phyloP scores from a whole-genome alignment of 169 alveolate species.

The Plasmodium cynomolgi region DNA sequence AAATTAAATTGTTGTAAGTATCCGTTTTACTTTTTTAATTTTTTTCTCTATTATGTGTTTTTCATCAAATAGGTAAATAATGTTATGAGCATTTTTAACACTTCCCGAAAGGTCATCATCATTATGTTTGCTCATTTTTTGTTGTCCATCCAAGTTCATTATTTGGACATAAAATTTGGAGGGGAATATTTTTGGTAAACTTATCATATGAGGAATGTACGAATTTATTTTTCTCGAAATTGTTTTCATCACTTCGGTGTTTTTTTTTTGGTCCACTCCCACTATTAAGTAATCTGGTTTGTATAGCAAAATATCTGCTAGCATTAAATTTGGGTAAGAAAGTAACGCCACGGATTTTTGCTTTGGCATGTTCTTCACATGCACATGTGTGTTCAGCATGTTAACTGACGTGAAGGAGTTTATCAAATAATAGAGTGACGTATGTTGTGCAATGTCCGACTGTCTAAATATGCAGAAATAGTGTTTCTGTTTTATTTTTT shows the following conservation, averaged over 20 bases:
- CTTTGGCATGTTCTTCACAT: constrained; percentile 21
- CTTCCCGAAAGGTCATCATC: neutral
- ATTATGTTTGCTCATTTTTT: constrained; percentile 59
- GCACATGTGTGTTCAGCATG: constrained; percentile 43
- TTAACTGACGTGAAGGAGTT: constrained; percentile 61
- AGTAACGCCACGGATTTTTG: constrained; percentile 49
- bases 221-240: constrained; percentile 42
- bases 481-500: constrained; percentile 27
- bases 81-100: neutral
- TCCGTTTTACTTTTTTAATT: constrained; percentile 63
- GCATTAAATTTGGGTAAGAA: constrained; percentile 72
- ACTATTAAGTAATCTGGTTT: constrained; percentile 55
- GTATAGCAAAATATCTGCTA: constrained; percentile 61
- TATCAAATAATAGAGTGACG: constrained; percentile 57
- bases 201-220: neutral
- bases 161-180: constrained; percentile 45
- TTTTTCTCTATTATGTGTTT: constrained; percentile 44
- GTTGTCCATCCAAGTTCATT: constrained; percentile 65
- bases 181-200: constrained; percentile 20
- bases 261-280: constrained; percentile 64
- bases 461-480: constrained; percentile 55
- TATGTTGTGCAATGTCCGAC: constrained; percentile 60
- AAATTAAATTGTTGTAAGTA: constrained; percentile 26
- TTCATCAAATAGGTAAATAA: constrained; percentile 60
- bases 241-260: constrained; percentile 52